A percentile compares a stretch with the other conserved stretches of the same genome.
Conservation (phyloP, 2,329 filamentous ascomycete genomes). For the Scleromitrula shiraiana region DNA sequence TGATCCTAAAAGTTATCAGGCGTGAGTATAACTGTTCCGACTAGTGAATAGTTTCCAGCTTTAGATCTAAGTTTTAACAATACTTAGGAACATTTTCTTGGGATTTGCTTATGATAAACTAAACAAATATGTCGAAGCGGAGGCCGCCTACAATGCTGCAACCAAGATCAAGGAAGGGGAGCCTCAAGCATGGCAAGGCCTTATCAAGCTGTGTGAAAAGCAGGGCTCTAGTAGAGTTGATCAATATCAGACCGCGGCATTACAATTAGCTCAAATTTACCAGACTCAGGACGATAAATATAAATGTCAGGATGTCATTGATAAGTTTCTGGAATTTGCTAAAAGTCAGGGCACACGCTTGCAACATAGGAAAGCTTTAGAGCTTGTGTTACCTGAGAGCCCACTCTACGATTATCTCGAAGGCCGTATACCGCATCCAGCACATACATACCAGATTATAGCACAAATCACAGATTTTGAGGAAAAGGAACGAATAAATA, state of each 20-base stretch:
- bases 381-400: slow-evolving; percentile 69
- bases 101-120: slow-evolving; percentile 79
- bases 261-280: slow-evolving; percentile 69
- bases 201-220: slow-evolving; percentile 78
- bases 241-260: slow-evolving; percentile 64
- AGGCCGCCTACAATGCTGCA: slow-evolving; percentile 67
- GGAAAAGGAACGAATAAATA: slow-evolving; percentile 85
- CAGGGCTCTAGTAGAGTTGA: slow-evolving; percentile 61
- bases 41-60: too few species aligned
- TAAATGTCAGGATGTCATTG: slow-evolving; percentile 59
- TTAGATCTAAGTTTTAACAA: too few species aligned
- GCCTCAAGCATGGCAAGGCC: slow-evolving; percentile 81
- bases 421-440: slow-evolving; percentile 72
- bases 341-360: slow-evolving; percentile 61
- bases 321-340: slow-evolving; percentile 71
- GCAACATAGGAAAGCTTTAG: slow-evolving; percentile 70
- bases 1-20: slow-evolving; percentile 76
- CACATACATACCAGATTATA: slow-evolving; percentile 72
- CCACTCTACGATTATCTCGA: slow-evolving; percentile 76
- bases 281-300: slow-evolving; percentile 55
- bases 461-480: slow-evolving; percentile 77
- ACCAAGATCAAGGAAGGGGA: slow-evolving; percentile 65
- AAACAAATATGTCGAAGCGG: slow-evolving; percentile 62
- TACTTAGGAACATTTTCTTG: slow-evolving; percentile 70
- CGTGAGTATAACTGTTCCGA: slow-evolving; percentile 49